phyloP scores from a whole-genome alignment of 1,284 basidiomycete species.

The Dichomitus squalens region DNA sequence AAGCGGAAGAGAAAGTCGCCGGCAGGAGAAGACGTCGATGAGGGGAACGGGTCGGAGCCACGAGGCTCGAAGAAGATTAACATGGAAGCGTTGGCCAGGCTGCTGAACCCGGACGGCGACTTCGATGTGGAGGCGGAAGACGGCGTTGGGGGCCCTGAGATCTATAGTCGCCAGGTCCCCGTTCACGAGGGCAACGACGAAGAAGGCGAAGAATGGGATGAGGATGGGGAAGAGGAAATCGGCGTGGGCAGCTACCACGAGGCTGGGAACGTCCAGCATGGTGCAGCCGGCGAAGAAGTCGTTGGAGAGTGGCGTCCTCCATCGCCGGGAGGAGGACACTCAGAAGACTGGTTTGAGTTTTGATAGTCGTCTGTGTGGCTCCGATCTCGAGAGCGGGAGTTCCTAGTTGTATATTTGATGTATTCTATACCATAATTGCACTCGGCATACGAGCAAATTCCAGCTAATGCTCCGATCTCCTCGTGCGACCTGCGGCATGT shows the following conservation, averaged over 20 bases:
- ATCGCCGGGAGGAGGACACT: constrained; percentile 33
- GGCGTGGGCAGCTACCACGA: not conserved
- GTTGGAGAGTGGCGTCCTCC: constrained; percentile 42
- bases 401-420: constrained; percentile 2
- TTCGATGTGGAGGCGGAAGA: not conserved
- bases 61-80: constrained; percentile 36
- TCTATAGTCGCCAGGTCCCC: no score
- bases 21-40: constrained; percentile 1
- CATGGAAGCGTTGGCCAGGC: constrained; percentile 39
- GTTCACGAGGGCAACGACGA: constrained; percentile 8
- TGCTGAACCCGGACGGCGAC: constrained; percentile 32
- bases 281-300: constrained; percentile 27
- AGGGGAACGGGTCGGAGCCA: constrained; percentile 8
- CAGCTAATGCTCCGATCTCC: no score
- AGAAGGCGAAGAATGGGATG: constrained; percentile 8
- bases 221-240: not conserved
- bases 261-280: not conserved
- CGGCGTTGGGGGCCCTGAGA: not conserved
- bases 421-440: not conserved
- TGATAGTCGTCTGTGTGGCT: constrained; percentile 6
- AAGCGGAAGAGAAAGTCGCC: constrained; percentile 12
- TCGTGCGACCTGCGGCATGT: no score
- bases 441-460: no score
- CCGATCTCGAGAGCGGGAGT: not conserved
- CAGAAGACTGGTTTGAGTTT: constrained; percentile 33